Evolutionary conservation across 179 eudicot species (phyloP), one percentile per base, ranked within the genome.

Genomic region (Beta macrorhiza): DNA sequence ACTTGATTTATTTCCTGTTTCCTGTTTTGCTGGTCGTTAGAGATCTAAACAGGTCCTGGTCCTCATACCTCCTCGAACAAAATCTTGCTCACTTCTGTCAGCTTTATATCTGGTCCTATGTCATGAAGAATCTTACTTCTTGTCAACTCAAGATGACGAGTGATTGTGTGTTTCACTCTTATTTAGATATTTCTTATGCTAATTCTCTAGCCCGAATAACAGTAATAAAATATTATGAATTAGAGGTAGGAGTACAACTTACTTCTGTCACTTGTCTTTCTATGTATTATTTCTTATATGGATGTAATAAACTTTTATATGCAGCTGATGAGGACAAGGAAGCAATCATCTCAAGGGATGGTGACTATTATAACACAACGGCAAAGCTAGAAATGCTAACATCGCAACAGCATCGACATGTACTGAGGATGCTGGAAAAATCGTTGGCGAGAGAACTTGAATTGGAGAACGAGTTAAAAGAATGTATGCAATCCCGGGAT

Each of bases 371-470:
- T 37, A 77, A 83, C 76, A 63, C 67, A 32, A 82, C 81, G 72
- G 79, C 90, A 45, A 91, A 86, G 77, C 83, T 90, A 65, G 89
- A 86, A 77, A 88, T 92, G 93, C 92, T 93, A 83, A 93, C 94
- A 80, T 88, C 91, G 5, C 98, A 92, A 86, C 96, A 93, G 72
- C 97, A 91, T 86, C 86, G 93, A 78, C 85, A 89, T 83, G 80
- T 91, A 76, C 80, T 96, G 81, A 88, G 89, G 84, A 90, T 91
- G 98, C 91, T 92, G 47, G 99, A 94, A 84, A 91, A 90, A 87
- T 91, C 99, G 68, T 84, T 96, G 81, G 97, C 96, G 4, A 87
- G 91, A 84, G 99, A 96, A 79, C 79, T 96, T 49, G 93, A 92
- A 80, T 90, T 96, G 49, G 99, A 96, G 83, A 90, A 86, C 78